Base-by-base conservation (phyloP, 2,329 filamentous ascomycete species). In the Colletotrichum coccodes region DNA sequence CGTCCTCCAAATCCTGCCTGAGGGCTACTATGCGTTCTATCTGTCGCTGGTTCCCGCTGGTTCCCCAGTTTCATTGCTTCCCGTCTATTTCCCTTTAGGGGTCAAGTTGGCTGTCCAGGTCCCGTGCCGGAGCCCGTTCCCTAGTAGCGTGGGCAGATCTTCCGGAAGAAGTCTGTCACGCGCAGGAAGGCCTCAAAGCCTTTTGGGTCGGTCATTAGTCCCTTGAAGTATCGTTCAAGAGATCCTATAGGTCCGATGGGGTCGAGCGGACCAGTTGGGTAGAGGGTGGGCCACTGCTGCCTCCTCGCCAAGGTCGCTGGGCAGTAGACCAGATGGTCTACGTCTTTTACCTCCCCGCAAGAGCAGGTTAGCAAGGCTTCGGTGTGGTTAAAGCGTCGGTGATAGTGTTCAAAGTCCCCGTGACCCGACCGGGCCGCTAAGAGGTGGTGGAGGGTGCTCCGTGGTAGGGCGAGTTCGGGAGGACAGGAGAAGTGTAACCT, bases 271-370 rank as follows among this genome's bases (percentile, higher is more conserved):
- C 50, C 32, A 14, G 3, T 4, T 12, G 50, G 30, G 50, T 36
- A 12, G n/a, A 52, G 50, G 50, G 50, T 38, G 4, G 50, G 50
- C 32, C 18, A 53, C 50, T 36, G 50, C n/a, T 38, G 30, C 50
- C 50, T 38, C 18, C 50, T 53, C 50, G 32, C 32, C 30, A 53
- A 16, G 18, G 50, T 53, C 32, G n/a, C n/a, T 26, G 30, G 50
- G 18, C 47, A 50, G 26, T 50, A 50, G 47, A 50, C 47, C 26
- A 50, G 47, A n/a, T 53, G 50, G 18, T 53, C 50, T 53, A 53
- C 30, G 3, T 53, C 50, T 9, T 53, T 53, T 38, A 18, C 32
- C 32, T 53, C 32, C 8, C 50, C 50, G 30, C 50, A 53, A 7
- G 50, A 53, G n/a, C 30, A 34, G 12, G 49, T 53, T 18, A 12